Percentiles rank a stretch among this genome's conserved stretches.
Conservation (phyloP, 176 grass and related monocot genomes). For the Eragrostis curvula region DNA sequence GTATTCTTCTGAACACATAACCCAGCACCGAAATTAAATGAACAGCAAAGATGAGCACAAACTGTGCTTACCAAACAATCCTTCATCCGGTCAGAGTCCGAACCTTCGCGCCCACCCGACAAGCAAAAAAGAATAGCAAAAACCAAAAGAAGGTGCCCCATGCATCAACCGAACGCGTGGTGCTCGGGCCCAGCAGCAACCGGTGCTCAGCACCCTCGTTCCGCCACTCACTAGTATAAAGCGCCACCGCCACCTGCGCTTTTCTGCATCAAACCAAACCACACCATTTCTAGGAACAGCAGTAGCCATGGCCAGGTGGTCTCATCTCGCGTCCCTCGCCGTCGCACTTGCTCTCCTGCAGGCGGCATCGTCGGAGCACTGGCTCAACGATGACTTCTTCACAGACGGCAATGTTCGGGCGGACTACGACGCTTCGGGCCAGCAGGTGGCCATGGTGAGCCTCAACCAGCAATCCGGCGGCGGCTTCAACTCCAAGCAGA, state of each 20-base stretch:
- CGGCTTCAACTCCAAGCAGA: constrained; percentile 25
- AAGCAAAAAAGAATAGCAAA: neutral
- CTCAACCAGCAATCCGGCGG: constrained; percentile 26
- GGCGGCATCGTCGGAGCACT: constrained; percentile 1
- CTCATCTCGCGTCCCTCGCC: neutral
- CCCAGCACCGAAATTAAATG: too few species aligned
- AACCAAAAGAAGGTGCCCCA: neutral
- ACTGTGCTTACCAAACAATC: neutral
- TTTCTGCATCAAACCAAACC: neutral
- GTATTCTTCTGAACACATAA: too few species aligned
- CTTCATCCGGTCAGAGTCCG: neutral
- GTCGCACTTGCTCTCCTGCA: neutral
- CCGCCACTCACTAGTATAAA: neutral
- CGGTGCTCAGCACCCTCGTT: neutral
- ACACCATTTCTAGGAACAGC: neutral
- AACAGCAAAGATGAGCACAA: neutral
- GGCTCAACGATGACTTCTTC: constrained; percentile 36
- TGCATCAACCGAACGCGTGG: neutral
- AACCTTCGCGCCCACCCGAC: neutral
- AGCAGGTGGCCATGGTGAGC: constrained; percentile 27
- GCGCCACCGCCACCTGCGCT: neutral
- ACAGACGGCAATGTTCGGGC: constrained; percentile 27
- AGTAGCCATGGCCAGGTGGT: constrained; percentile 26
- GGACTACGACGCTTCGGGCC: constrained; percentile 9
- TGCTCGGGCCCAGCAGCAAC: neutral